Evolutionary conservation across 225 moss, liverwort and hornwort species (phyloP).

Genomic region (Anthoceros angustus): DNA sequence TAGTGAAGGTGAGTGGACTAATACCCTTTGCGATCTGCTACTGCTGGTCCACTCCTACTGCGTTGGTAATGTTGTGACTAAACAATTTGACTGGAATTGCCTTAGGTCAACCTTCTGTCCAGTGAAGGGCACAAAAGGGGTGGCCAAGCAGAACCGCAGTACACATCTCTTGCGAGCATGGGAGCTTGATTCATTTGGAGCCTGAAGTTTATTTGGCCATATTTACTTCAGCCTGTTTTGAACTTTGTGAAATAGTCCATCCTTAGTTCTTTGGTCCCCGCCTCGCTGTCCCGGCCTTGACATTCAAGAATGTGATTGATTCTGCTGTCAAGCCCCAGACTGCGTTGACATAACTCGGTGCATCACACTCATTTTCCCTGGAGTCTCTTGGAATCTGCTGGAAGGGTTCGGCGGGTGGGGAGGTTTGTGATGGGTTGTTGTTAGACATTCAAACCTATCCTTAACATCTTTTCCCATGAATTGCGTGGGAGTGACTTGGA

Average conservation of each 20-base stretch:
- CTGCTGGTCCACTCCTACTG: background rate
- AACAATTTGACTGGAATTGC: background rate
- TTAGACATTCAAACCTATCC: too few relatives aligned
- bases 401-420: too few relatives aligned
- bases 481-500: too few relatives aligned
- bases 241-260: too few relatives aligned
- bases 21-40: too few relatives aligned
- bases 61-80: background rate
- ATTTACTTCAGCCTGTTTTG: background rate
- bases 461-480: too few relatives aligned
- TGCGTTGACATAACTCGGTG: background rate
- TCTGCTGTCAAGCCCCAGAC: background rate
- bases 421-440: too few relatives aligned
- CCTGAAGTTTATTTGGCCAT: background rate
- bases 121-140: background rate
- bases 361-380: background rate
- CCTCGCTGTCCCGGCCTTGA: background rate
- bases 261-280: background rate
- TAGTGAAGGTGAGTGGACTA: constrained; percentile 43
- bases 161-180: background rate
- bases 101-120: background rate
- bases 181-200: background rate
- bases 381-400: too few relatives aligned
- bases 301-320: background rate
- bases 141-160: background rate